Percentiles rank a stretch among this genome's conserved stretches.
phyloP scores from a whole-genome alignment of 352 stramenopile genomes.

The Phytophthora fragariae region DNA sequence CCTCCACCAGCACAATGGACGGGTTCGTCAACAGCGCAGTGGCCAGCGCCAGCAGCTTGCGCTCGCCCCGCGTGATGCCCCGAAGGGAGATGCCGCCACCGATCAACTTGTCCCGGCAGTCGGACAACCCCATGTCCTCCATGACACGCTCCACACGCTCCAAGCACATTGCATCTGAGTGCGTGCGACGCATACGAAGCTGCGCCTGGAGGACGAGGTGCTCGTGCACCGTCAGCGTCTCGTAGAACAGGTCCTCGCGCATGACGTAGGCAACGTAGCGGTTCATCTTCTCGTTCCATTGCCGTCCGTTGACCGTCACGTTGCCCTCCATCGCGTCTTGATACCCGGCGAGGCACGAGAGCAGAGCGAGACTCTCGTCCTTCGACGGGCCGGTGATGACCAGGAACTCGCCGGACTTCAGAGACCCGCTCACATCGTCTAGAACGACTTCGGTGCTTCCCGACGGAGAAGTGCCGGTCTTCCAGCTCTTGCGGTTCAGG shows the following conservation, averaged over 20 bases:
- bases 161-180: slow-evolving; percentile 38
- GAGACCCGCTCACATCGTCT: slow-evolving; percentile 49
- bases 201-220: slow-evolving; percentile 89
- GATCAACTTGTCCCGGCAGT: slow-evolving; percentile 62
- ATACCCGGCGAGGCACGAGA: slow-evolving; percentile 91
- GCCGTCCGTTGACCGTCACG: slow-evolving; percentile 69
- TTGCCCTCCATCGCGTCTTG: slow-evolving; percentile 83
- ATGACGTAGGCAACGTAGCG: slow-evolving; percentile 69
- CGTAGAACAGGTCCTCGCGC: slow-evolving; percentile 90
- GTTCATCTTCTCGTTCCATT: slow-evolving; percentile 49
- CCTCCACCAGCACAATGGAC: slow-evolving; percentile 87
- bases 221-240: slow-evolving; percentile 90
- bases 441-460: slow-evolving; percentile 40
- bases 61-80: slow-evolving; percentile 79
- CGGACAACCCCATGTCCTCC: slow-evolving; percentile 58
- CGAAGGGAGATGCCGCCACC: slow-evolving; percentile 53
- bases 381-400: slow-evolving; percentile 69
- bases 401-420: slow-evolving; percentile 56
- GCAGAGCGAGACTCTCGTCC: slow-evolving; percentile 90
- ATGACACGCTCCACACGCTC: slow-evolving; percentile 70
- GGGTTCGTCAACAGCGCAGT: slow-evolving; percentile 87
- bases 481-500: slow-evolving; percentile 27
- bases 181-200: slow-evolving; percentile 70
- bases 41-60: slow-evolving; percentile 85
- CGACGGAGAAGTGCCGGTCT: not conserved